Evolutionary conservation across 2,329 filamentous ascomycete genomes (phyloP).

Genomic region (Sphaerostilbella broomeana): DNA sequence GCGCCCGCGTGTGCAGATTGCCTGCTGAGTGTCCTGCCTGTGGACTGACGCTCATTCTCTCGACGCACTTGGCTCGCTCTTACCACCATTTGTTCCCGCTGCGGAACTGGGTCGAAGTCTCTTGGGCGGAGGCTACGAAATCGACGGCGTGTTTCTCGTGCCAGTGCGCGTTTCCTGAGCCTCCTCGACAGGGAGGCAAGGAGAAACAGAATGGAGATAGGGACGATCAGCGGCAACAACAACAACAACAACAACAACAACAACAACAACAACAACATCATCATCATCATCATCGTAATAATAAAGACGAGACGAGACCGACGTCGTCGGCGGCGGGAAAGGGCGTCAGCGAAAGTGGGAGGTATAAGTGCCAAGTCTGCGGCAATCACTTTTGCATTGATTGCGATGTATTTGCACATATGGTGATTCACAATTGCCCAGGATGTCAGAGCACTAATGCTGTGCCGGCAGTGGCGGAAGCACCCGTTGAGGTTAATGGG

Average conservation of each 20-base stretch:
- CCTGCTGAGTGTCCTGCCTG: constrained; percentile 89
- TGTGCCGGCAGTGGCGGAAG: constrained; percentile 17
- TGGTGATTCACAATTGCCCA: constrained; percentile 91
- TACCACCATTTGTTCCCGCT: constrained; percentile 92
- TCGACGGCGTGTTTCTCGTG: constrained; percentile 73
- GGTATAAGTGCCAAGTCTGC: constrained; percentile 88
- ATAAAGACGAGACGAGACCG: constrained; percentile 20
- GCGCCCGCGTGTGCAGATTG: constrained; percentile 79
- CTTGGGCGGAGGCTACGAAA: constrained; percentile 64
- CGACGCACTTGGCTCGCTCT: constrained; percentile 85
- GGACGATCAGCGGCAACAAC: not conserved
- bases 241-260: constrained; percentile 8
- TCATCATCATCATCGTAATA: too few species aligned
- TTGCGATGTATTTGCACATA: constrained; percentile 92
- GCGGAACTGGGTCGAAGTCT: constrained; percentile 82
- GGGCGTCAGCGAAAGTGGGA: constrained; percentile 74
- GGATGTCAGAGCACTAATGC: constrained; percentile 59
- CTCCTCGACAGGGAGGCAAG: constrained; percentile 3
- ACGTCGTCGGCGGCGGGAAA: constrained; percentile 33
- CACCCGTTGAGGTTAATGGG: constrained; percentile 29
- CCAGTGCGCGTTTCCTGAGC: constrained; percentile 60
- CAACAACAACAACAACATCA: constrained; percentile 5
- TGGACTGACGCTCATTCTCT: constrained; percentile 85
- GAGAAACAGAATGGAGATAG: too few species aligned
- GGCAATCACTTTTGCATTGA: constrained; percentile 93